phyloP scores from a whole-genome alignment of 768 basidiomycete species.

The Trametes cingulata region DNA sequence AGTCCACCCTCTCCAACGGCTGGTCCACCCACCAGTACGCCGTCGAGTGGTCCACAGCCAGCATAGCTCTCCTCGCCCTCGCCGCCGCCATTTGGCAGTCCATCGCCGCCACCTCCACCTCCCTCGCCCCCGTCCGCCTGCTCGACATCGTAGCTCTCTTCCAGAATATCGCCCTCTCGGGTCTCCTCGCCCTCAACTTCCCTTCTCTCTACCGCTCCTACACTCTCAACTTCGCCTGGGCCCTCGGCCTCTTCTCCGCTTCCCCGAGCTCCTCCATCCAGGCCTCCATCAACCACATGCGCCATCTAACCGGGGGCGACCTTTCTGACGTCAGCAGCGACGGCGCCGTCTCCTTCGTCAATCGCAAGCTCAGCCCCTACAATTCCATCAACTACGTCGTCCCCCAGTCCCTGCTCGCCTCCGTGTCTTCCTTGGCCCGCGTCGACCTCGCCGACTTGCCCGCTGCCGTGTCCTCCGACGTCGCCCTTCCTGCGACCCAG shows the following conservation, averaged over 20 bases:
- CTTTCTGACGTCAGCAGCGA: conserved; percentile 58
- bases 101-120: conserved; percentile 50
- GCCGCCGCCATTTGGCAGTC: conserved; percentile 58
- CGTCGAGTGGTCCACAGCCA: conserved; percentile 79
- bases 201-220: conserved; percentile 81
- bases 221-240: conserved; percentile 87
- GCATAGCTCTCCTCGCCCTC: conserved; percentile 61
- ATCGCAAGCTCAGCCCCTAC: conserved; percentile 81
- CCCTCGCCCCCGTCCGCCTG: conserved; percentile 72
- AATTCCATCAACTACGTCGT: conserved; percentile 38
- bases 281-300: conserved; percentile 76
- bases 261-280: conserved; percentile 64
- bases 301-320: conserved; percentile 77
- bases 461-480: background rate
- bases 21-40: conserved; percentile 74
- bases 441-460: conserved; percentile 20
- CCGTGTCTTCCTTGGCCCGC: conserved; percentile 21
- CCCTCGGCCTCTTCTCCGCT: conserved; percentile 68
- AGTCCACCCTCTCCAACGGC: conserved; percentile 90
- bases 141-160: conserved; percentile 82
- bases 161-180: conserved; percentile 81
- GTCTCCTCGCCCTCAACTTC: conserved; percentile 84
- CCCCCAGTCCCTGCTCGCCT: conserved; percentile 11
- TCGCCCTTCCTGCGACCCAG: background rate
- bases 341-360: conserved; percentile 72